phyloP scores from a whole-genome alignment of 768 basidiomycete genomes.

The Naganishia vaughanmartiniae region DNA sequence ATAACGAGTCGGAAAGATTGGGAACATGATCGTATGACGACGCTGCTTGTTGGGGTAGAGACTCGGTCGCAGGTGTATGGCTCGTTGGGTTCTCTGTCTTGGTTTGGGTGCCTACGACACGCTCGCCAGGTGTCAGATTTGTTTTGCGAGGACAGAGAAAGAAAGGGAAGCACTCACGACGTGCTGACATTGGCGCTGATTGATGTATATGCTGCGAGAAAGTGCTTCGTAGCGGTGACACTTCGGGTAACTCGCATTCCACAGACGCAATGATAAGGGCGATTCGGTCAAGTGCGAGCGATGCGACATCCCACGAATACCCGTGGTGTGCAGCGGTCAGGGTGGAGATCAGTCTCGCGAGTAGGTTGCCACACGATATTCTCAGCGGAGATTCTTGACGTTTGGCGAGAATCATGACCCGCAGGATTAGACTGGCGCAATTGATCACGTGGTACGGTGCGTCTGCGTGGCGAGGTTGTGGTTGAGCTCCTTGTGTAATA shows the following conservation, averaged over 20 bases:
- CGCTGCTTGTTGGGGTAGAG: not conserved
- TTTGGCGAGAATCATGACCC: slow-evolving; percentile 28
- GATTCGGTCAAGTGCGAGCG: slow-evolving; percentile 32
- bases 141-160: not conserved
- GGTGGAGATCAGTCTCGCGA: slow-evolving; percentile 31
- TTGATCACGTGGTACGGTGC: slow-evolving; percentile 31
- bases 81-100: not conserved
- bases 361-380: slow-evolving; percentile 24
- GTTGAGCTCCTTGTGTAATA: not conserved
- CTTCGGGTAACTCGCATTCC: slow-evolving; percentile 28
- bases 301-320: slow-evolving; percentile 31
- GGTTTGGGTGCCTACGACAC: not conserved
- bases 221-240: slow-evolving; percentile 19
- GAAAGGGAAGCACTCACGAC: not conserved
- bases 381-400: slow-evolving; percentile 21
- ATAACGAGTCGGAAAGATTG: slow-evolving; percentile 8
- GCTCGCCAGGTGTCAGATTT: not conserved
- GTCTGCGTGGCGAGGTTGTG: slow-evolving; percentile 16
- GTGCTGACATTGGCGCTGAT: not conserved
- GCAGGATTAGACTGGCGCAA: slow-evolving; percentile 26
- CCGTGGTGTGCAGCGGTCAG: slow-evolving; percentile 31
- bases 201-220: slow-evolving; percentile 31
- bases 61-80: not conserved
- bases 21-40: not conserved
- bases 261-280: slow-evolving; percentile 29